Percentiles rank a stretch among this genome's conserved stretches.
Conservation (phyloP, 2,329 filamentous ascomycete genomes). For the Aureobasidium mangrovei region DNA sequence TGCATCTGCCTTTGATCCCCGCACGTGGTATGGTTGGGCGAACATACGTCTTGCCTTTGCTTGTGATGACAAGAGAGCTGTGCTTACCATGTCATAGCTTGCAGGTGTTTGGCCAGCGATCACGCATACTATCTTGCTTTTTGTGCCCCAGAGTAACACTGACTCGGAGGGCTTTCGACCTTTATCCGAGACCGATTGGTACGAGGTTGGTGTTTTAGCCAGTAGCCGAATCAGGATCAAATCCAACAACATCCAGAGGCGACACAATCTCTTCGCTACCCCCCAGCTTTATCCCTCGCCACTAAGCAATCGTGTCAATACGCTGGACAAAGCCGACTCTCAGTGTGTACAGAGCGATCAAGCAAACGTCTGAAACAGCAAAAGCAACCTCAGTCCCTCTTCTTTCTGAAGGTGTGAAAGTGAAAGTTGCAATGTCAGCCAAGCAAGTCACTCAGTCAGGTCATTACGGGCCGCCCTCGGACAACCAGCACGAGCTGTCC, state of each 20-base stretch:
- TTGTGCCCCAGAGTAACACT: slow-evolving; percentile 12
- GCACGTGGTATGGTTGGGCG: slow-evolving; percentile 4
- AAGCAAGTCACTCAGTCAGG: background rate
- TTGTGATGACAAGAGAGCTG: slow-evolving; percentile 4
- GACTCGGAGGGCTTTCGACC: slow-evolving; percentile 8
- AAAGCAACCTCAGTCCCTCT: slow-evolving; percentile 9
- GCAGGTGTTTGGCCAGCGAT: slow-evolving; percentile 5
- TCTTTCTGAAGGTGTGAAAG: background rate
- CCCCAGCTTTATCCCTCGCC: slow-evolving; percentile 2
- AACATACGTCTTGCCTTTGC: background rate
- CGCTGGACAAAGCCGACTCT: slow-evolving; percentile 2
- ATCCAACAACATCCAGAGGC: slow-evolving; percentile 2
- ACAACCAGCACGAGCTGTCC: slow-evolving; percentile 27
- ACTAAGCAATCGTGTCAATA: background rate
- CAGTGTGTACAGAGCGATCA: background rate
- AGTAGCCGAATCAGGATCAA: background rate
- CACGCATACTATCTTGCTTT: slow-evolving; percentile 14
- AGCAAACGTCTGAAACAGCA: slow-evolving; percentile 16
- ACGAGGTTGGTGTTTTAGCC: slow-evolving; percentile 2
- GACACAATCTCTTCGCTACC: slow-evolving; percentile 6
- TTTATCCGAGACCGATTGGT: slow-evolving; percentile 12
- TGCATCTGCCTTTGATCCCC: slow-evolving; percentile 3
- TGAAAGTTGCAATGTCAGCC: slow-evolving; percentile 13
- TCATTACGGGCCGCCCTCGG: slow-evolving; percentile 2
- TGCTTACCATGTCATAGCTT: slow-evolving; percentile 8